Conservation (phyloP, 2,329 filamentous ascomycete genomes). For the Fusarium liriodendri region DNA sequence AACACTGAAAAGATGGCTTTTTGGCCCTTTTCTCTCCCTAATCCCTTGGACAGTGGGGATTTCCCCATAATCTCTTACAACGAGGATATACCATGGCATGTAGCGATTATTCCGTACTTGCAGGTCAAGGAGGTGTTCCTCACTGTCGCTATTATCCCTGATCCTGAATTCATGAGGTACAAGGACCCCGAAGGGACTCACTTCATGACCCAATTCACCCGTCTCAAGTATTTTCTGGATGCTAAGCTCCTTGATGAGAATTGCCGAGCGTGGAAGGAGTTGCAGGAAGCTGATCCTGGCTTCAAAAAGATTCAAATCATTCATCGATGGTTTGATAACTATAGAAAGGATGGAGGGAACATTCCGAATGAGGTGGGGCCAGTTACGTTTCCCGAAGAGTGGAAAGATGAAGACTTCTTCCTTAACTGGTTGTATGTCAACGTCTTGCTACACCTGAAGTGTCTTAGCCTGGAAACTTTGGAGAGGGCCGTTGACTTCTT, state of each 20-base stretch:
- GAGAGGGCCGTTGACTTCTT: not conserved
- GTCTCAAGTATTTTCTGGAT: not conserved
- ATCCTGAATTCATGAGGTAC: not conserved
- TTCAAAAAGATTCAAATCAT: not conserved
- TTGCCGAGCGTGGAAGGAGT: not conserved
- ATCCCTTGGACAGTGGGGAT: not conserved
- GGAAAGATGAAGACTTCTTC: not conserved
- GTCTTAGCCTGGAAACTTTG: not conserved
- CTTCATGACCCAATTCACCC: not conserved
- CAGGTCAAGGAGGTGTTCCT: not conserved
- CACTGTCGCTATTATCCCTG: not conserved
- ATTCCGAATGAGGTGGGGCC: no score
- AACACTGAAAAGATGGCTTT: not conserved
- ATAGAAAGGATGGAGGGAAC: not conserved
- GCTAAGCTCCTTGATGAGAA: not conserved
- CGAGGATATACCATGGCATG: not conserved
- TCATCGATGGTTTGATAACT: not conserved
- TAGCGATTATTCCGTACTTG: not conserved
- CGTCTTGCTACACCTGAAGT: not conserved
- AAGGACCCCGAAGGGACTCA: not conserved
- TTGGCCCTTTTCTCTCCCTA: not conserved
- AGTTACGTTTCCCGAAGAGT: not conserved
- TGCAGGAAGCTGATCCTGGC: not conserved
- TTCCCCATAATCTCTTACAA: no score
- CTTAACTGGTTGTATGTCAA: not conserved